Conservation (phyloP, 2,329 filamentous ascomycete genomes). For the Lachnellula hyalina region DNA sequence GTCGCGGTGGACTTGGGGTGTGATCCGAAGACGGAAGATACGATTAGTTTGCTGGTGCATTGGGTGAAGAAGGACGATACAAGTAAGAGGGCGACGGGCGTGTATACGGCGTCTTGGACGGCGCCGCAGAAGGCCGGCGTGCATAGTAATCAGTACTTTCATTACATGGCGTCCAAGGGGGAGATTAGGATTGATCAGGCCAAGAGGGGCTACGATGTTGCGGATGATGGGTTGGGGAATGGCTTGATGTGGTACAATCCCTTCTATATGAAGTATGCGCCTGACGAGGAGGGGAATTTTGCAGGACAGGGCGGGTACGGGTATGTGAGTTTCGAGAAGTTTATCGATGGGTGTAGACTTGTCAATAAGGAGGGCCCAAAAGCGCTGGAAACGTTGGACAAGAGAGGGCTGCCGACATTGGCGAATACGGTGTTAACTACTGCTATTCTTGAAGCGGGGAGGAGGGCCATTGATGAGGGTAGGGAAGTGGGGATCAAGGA, state of each 20-base stretch:
- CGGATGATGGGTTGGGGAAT: slow-evolving; percentile 66
- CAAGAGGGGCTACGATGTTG: slow-evolving; percentile 89
- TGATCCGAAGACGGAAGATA: slow-evolving; percentile 78
- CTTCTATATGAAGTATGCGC: slow-evolving; percentile 92
- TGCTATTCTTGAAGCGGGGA: slow-evolving; percentile 82
- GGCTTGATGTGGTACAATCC: slow-evolving; percentile 81
- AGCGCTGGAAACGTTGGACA: slow-evolving; percentile 71
- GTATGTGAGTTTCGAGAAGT: slow-evolving; percentile 93
- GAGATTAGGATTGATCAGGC: slow-evolving; percentile 90
- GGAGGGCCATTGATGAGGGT: slow-evolving; percentile 77
- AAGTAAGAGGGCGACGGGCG: slow-evolving; percentile 70
- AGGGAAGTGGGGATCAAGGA: slow-evolving; percentile 70
- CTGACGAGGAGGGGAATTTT: slow-evolving; percentile 93
- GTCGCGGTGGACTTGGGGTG: slow-evolving; percentile 76
- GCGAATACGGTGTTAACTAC: slow-evolving; percentile 88
- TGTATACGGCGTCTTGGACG: slow-evolving; percentile 94
- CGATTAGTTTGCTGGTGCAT: slow-evolving; percentile 83
- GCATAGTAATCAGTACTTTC: slow-evolving; percentile 97
- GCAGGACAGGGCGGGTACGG: slow-evolving; percentile 87
- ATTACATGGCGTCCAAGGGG: slow-evolving; percentile 79
- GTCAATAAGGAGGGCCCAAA: slow-evolving; percentile 70
- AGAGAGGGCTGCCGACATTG: slow-evolving; percentile 75
- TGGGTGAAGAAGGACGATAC: slow-evolving; percentile 72
- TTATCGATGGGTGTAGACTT: slow-evolving; percentile 77
- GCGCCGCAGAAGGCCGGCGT: slow-evolving; percentile 88